Percentiles rank a stretch among this genome's conserved stretches.
Conservation (phyloP, 306 rosid genomes). For the Vachellia collinsii region DNA sequence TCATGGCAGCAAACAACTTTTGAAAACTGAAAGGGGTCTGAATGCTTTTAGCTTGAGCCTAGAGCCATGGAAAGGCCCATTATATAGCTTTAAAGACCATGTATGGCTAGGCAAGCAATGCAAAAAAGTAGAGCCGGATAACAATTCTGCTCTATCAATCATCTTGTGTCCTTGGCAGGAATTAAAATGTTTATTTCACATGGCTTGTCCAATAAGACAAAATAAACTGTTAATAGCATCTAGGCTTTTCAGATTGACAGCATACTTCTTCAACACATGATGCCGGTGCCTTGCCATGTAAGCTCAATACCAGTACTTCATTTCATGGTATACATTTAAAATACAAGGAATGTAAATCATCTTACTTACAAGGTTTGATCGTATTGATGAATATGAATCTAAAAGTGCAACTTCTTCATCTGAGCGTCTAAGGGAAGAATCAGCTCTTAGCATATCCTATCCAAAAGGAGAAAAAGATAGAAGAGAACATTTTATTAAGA, state of each 20-base stretch:
- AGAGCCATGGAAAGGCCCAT: conserved; percentile 14
- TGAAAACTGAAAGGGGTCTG: neutral
- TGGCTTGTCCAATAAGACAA: neutral
- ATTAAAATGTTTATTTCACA: neutral
- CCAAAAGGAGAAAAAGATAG: conserved; percentile 22
- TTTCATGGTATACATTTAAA: neutral
- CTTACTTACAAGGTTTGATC: conserved; percentile 83
- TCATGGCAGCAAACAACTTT: neutral
- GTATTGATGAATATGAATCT: conserved; percentile 71
- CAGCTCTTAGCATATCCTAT: conserved; percentile 69
- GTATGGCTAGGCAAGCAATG: conserved; percentile 18
- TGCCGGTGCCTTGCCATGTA: conserved; percentile 5
- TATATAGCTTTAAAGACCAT: conserved; percentile 4
- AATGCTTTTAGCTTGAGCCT: conserved; percentile 12
- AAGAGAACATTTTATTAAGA: conserved; percentile 2
- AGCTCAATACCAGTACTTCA: neutral
- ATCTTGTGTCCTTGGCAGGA: neutral
- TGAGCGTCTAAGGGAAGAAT: conserved; percentile 75
- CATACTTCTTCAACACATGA: neutral
- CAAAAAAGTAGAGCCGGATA: conserved; percentile 14
- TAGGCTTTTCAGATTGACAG: neutral
- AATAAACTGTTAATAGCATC: neutral
- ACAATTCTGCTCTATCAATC: neutral
- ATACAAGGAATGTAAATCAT: conserved; percentile 35
- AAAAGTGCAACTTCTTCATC: conserved; percentile 70